Conservation (phyloP, 805 yeast species). For the Ogataea pignaliae region DNA sequence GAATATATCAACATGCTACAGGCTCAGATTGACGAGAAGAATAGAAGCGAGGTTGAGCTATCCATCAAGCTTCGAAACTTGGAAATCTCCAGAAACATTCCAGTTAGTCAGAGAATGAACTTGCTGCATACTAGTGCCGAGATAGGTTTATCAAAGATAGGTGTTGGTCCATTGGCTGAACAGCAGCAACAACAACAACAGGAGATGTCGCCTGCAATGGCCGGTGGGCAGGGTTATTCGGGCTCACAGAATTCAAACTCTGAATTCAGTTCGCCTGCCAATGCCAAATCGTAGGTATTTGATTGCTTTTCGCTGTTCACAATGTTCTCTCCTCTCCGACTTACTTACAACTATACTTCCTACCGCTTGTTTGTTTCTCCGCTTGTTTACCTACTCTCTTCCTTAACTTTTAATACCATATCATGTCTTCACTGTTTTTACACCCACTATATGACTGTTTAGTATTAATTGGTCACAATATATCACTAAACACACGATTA, state of each 20-base stretch:
- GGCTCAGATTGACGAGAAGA: slow-evolving; percentile 69
- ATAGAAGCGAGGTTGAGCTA: slow-evolving; percentile 73
- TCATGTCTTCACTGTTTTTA: too few species aligned
- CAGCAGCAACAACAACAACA: slow-evolving; percentile 8
- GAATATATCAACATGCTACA: slow-evolving; percentile 67
- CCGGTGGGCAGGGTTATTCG: neutral
- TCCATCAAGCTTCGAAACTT: slow-evolving; percentile 54
- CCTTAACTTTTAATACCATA: too few species aligned
- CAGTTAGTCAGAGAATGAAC: slow-evolving; percentile 35
- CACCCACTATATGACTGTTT: too few species aligned
- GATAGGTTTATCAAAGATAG: slow-evolving; percentile 66
- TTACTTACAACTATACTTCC: too few species aligned
- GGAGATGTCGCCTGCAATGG: slow-evolving; percentile 2
- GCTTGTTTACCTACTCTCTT: too few species aligned
- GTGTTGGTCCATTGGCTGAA: slow-evolving; percentile 75
- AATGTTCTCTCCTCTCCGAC: too few species aligned
- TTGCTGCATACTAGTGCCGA: slow-evolving; percentile 75
- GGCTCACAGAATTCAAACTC: slow-evolving; percentile 2
- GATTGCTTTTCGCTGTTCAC: too few species aligned
- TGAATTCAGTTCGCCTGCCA: slow-evolving; percentile 6
- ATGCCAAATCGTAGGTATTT: too few species aligned
- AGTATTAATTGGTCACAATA: too few species aligned
- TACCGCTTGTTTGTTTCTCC: too few species aligned
- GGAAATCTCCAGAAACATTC: slow-evolving; percentile 40
- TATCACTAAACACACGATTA: too few species aligned